phyloP scores from a whole-genome alignment of 2,329 filamentous ascomycete genomes.

The Fusarium annulatum region DNA sequence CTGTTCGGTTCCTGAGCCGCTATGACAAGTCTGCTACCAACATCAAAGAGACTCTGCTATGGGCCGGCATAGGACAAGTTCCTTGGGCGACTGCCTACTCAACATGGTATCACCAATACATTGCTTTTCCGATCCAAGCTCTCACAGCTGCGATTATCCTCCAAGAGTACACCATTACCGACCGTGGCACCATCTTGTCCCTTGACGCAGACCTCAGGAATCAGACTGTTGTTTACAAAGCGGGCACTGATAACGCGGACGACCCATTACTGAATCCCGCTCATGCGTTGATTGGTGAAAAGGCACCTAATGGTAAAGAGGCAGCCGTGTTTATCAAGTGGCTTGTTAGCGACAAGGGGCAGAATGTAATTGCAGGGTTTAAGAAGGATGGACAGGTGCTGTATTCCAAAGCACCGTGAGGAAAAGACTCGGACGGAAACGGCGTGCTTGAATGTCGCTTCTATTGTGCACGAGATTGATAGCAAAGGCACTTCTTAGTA shows the following conservation, averaged over 20 bases:
- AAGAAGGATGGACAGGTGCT: slow-evolving; percentile 29
- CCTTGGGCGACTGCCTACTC: slow-evolving; percentile 58
- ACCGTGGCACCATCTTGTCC: slow-evolving; percentile 58
- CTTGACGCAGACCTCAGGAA: slow-evolving; percentile 49
- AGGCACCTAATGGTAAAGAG: slow-evolving; percentile 15
- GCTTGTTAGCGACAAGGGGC: slow-evolving; percentile 31
- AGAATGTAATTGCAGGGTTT: slow-evolving; percentile 25
- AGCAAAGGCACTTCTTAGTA: background rate
- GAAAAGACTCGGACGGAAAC: fast-evolving
- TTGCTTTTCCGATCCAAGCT: slow-evolving; percentile 58
- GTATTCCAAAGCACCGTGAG: slow-evolving; percentile 18
- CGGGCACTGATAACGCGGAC: slow-evolving; percentile 48
- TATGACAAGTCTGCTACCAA: slow-evolving; percentile 63
- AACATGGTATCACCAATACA: slow-evolving; percentile 60
- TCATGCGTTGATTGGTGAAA: slow-evolving; percentile 7
- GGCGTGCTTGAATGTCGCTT: background rate
- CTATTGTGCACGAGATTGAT: no score
- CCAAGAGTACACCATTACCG: slow-evolving; percentile 60
- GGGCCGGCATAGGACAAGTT: slow-evolving; percentile 58
- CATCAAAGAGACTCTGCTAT: slow-evolving; percentile 59
- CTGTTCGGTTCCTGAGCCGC: slow-evolving; percentile 56
- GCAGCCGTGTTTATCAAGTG: slow-evolving; percentile 27
- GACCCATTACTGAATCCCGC: slow-evolving; percentile 58
- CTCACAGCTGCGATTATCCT: slow-evolving; percentile 54
- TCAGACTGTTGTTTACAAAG: slow-evolving; percentile 51